phyloP scores from a whole-genome alignment of 164 flowering plant species.

The Brasenia schreberi region DNA sequence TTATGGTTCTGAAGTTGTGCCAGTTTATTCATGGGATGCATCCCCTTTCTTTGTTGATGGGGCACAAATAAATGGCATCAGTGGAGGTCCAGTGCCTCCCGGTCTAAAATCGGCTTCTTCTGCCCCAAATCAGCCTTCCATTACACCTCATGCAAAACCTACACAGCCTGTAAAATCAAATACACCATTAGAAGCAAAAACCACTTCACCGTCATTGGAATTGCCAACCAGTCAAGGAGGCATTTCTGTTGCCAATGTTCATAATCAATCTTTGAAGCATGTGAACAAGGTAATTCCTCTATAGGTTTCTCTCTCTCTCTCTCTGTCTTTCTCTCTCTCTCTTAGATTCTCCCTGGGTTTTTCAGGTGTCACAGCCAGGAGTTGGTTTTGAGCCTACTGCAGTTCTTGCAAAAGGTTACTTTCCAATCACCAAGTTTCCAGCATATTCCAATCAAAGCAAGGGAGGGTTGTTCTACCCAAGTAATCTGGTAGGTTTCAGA shows the following conservation, averaged over 20 bases:
- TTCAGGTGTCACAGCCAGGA: conserved; percentile 18
- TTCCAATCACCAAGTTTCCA: conserved; percentile 17
- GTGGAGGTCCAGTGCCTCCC: conserved; percentile 15
- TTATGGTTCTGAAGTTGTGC: conserved; percentile 30
- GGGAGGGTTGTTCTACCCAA: conserved; percentile 30
- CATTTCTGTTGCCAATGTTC: not conserved
- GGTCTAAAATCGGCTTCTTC: conserved; percentile 16
- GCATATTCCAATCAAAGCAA: conserved; percentile 16
- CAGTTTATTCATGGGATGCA: conserved; percentile 28
- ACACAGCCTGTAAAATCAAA: conserved; percentile 9
- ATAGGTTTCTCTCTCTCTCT: not conserved
- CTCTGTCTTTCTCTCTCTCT: not conserved
- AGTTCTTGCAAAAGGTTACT: conserved; percentile 21
- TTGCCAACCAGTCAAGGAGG: conserved; percentile 13
- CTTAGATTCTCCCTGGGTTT: not conserved
- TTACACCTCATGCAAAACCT: conserved; percentile 16
- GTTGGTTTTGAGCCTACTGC: conserved; percentile 22
- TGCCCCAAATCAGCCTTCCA: conserved; percentile 12
- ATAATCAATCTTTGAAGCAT: conserved; percentile 22
- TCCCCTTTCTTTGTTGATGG: conserved; percentile 27
- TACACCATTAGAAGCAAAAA: conserved; percentile 14
- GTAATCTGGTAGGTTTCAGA: conserved; percentile 15
- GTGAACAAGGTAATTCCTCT: conserved; percentile 24
- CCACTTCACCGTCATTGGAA: conserved; percentile 15
- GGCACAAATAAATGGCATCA: conserved; percentile 15